These are phyloP conservation scores for Ogataea ganodermae DNA, from an alignment of 805 yeast species.

Conservation along the genomic window DNA sequence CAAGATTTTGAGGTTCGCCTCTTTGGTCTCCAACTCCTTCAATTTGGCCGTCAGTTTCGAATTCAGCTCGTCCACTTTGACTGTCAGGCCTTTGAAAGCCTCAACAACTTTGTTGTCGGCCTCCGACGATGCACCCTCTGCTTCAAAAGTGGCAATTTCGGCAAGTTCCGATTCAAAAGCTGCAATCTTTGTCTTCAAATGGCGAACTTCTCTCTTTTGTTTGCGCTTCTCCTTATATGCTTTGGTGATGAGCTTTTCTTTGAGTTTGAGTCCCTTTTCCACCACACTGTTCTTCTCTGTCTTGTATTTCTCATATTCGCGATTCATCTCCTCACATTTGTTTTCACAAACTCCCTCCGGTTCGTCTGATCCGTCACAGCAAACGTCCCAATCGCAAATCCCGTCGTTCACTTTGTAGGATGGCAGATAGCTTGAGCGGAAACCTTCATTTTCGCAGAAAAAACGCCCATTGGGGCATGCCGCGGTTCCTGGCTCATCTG, in stretches of 20 bases:
- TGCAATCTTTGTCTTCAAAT: constrained; percentile 6
- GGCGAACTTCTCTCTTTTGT: constrained; percentile 20
- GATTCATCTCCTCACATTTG: constrained; percentile 53
- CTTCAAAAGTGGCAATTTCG: constrained; percentile 6
- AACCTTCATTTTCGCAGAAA: constrained; percentile 80
- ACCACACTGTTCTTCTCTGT: constrained; percentile 24
- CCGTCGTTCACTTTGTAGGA: constrained; percentile 81
- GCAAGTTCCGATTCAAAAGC: constrained; percentile 34
- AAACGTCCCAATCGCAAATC: constrained; percentile 80
- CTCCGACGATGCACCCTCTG: neutral
- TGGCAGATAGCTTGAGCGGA: constrained; percentile 60
- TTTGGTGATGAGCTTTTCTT: constrained; percentile 32
- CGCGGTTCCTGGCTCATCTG: constrained; percentile 94
- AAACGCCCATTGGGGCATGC: constrained; percentile 66
- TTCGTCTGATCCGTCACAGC: constrained; percentile 97
- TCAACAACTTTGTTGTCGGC: constrained; percentile 7
- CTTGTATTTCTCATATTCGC: constrained; percentile 34
- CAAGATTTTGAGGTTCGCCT: constrained; percentile 33
- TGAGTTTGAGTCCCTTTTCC: constrained; percentile 38
- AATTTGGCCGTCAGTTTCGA: constrained; percentile 20
- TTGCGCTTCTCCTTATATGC: constrained; percentile 29
- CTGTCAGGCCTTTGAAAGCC: constrained; percentile 9
- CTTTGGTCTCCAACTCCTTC: constrained; percentile 14
- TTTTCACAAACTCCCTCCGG: constrained; percentile 52
- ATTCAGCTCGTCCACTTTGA: constrained; percentile 11